phyloP scores from a whole-genome alignment of 1,284 basidiomycete genomes.

The Trametes hirsuta region DNA sequence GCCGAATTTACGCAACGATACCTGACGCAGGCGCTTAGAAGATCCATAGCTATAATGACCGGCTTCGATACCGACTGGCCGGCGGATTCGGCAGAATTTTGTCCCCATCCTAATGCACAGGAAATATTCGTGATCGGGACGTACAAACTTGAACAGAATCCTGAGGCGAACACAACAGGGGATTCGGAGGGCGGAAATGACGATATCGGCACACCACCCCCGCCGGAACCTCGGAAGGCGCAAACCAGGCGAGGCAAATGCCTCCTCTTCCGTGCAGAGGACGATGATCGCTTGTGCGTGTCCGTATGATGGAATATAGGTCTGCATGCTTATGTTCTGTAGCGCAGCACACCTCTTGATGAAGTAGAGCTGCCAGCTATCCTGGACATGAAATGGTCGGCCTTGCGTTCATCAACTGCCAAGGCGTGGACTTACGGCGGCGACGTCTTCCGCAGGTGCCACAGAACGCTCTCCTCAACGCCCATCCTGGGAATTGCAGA shows the following conservation, averaged over 20 bases:
- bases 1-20: not conserved
- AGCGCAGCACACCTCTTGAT: constrained; percentile 64
- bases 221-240: not conserved
- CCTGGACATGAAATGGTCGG: constrained; percentile 92
- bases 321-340: not conserved
- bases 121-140: constrained; percentile 88
- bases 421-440: not conserved
- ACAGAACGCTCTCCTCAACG: constrained; percentile 43
- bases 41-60: constrained; percentile 8
- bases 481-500: constrained; percentile 76
- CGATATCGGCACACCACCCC: constrained; percentile 6
- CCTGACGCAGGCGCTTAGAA: not conserved
- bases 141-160: constrained; percentile 70
- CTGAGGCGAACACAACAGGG: constrained; percentile 12
- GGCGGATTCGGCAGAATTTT: constrained; percentile 92
- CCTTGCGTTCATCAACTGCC: not conserved
- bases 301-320: not conserved
- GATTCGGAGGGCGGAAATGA: constrained; percentile 12
- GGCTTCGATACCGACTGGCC: constrained; percentile 76
- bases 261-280: constrained; percentile 60
- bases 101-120: constrained; percentile 62
- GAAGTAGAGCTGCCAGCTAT: constrained; percentile 79
- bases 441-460: constrained; percentile 49
- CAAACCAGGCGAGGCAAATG: constrained; percentile 67
- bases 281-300: constrained; percentile 27